These are phyloP conservation scores for Penicillium freii DNA, from an alignment of 2,329 filamentous ascomycete genomes.

Conservation along the genomic window DNA sequence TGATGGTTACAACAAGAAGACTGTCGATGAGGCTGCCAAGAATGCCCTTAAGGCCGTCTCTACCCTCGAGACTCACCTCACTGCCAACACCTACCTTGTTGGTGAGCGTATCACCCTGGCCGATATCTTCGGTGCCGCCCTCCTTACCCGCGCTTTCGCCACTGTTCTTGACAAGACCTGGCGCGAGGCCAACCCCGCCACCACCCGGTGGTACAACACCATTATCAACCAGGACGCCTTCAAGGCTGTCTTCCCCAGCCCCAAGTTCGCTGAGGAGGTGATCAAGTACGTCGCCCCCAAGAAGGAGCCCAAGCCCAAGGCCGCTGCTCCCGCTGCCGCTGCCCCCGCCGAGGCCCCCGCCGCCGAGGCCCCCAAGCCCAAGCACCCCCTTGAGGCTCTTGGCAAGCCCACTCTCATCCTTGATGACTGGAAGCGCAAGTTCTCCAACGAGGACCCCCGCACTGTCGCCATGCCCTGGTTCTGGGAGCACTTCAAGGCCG, in stretches of 20 bases:
- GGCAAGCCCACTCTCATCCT: constrained; percentile 76
- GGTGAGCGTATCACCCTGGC: constrained; percentile 96
- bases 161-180: constrained; percentile 91
- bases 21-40: constrained; percentile 76
- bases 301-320: constrained; percentile 66
- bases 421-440: constrained; percentile 98
- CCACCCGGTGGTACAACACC: constrained; percentile 92
- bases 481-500: constrained; percentile 92
- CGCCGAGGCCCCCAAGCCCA: constrained; percentile 73
- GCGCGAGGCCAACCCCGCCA: constrained; percentile 77
- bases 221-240: constrained; percentile 91
- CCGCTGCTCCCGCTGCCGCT: constrained; percentile 51
- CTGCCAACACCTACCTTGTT: constrained; percentile 93
- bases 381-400: constrained; percentile 90
- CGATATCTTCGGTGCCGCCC: constrained; percentile 78
- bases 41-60: constrained; percentile 64
- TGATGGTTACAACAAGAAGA: constrained; percentile 96
- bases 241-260: constrained; percentile 72
- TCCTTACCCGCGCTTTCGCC: constrained; percentile 85
- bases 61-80: constrained; percentile 82
- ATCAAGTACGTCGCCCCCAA: constrained; percentile 72
- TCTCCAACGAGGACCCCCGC: constrained; percentile 91
- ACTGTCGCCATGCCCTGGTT: constrained; percentile 89
- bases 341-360: constrained; percentile 56
- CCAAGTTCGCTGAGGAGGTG: constrained; percentile 77